phyloP scores from a whole-genome alignment of 2,329 filamentous ascomycete species.

The Pseudogymnoascus sp. region DNA sequence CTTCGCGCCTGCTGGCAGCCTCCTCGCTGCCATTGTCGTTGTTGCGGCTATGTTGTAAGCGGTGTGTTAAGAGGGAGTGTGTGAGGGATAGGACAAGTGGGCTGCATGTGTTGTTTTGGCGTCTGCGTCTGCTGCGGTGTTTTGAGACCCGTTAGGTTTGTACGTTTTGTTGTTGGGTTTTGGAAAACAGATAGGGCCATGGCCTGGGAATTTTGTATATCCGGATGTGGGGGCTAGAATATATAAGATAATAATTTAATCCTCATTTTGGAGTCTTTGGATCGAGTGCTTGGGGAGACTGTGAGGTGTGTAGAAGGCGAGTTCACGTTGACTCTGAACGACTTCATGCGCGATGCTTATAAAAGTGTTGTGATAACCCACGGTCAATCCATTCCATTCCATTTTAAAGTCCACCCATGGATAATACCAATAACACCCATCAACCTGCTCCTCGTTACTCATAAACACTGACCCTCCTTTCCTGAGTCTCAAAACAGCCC shows the following conservation, averaged over 20 bases:
- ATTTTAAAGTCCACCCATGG: not conserved
- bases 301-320: not conserved
- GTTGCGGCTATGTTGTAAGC: not conserved
- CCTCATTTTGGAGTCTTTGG: not conserved
- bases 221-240: not conserved
- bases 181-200: not conserved
- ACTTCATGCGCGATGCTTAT: not conserved
- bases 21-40: not conserved
- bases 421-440: not conserved
- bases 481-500: slow-evolving; percentile 37
- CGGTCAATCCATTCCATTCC: slow-evolving; percentile 8
- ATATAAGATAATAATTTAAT: not conserved
- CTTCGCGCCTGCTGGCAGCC: not conserved
- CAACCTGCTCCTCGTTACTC: not conserved
- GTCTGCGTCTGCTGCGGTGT: not conserved
- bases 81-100: not conserved
- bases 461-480: not conserved
- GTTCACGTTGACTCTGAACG: not conserved
- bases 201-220: not conserved
- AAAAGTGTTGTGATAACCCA: not conserved
- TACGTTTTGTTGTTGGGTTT: not conserved
- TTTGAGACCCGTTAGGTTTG: not conserved
- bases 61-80: not conserved
- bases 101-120: not conserved
- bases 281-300: not conserved